Conservation (phyloP, 106 monocot species). For the Narthecium ossifragum region DNA sequence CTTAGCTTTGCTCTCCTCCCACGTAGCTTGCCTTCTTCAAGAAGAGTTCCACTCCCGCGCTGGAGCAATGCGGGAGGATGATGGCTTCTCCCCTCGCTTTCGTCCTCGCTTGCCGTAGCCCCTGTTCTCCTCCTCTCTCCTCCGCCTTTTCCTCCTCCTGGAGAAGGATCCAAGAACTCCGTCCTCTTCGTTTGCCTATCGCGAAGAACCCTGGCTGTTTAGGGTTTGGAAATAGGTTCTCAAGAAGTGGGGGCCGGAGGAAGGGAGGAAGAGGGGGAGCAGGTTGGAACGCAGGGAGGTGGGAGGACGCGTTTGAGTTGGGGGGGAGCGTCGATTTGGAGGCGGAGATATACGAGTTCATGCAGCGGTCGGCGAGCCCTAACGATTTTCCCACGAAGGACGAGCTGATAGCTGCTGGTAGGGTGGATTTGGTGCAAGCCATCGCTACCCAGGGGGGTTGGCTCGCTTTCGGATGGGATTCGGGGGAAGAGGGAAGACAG, state of each 20-base stretch:
- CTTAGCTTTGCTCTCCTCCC: no score
- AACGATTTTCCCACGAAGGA: conserved; percentile 42
- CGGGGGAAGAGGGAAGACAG: conserved; percentile 3
- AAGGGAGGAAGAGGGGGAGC: no score
- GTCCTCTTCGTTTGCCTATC: no score
- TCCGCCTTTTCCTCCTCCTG: background rate
- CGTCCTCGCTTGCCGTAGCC: background rate
- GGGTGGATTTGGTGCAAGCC: conserved; percentile 56
- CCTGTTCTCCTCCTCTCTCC: background rate
- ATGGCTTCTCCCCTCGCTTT: background rate
- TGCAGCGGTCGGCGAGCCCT: conserved; percentile 54
- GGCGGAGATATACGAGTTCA: conserved; percentile 72
- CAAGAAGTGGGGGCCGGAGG: no score
- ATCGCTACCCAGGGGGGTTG: conserved; percentile 51
- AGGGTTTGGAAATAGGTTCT: no score
- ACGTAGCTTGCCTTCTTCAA: no score
- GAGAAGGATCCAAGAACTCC: background rate
- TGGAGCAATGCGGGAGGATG: background rate
- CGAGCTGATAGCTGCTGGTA: conserved; percentile 55
- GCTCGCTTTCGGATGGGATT: conserved; percentile 63
- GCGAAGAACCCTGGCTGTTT: no score
- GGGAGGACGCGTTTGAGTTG: background rate
- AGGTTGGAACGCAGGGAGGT: no score
- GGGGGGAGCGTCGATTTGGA: conserved; percentile 25
- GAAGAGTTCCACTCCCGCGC: no score